phyloP scores from a whole-genome alignment of 164 flowering plant genomes.

The Brasenia schreberi region DNA sequence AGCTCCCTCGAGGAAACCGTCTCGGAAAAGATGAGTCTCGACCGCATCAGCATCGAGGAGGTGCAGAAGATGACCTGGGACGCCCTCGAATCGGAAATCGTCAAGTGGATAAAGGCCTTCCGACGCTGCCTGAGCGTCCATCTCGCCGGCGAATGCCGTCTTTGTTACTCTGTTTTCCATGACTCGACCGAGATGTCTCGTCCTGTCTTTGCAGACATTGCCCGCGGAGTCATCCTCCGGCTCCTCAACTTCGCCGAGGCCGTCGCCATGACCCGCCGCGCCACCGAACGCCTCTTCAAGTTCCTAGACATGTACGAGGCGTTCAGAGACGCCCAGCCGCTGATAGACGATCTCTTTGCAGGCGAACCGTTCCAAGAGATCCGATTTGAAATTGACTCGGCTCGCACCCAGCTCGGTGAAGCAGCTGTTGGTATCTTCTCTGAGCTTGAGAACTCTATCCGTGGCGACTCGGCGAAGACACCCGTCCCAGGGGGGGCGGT shows the following conservation, averaged over 20 bases:
- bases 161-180: constrained; percentile 35
- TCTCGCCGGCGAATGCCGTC: constrained; percentile 38
- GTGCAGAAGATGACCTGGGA: constrained; percentile 72
- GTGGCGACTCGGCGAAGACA: constrained; percentile 34
- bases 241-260: constrained; percentile 68
- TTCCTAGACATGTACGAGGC: constrained; percentile 70
- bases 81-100: constrained; percentile 42
- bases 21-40: constrained; percentile 20
- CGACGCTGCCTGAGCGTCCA: constrained; percentile 23
- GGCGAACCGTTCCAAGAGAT: constrained; percentile 25
- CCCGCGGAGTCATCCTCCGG: constrained; percentile 20
- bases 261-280: constrained; percentile 44
- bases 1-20: constrained; percentile 17
- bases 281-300: constrained; percentile 68
- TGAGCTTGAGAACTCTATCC: constrained; percentile 69
- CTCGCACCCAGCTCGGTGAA: constrained; percentile 37
- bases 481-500: constrained; percentile 86
- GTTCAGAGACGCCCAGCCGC: constrained; percentile 23
- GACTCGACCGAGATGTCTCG: constrained; percentile 12
- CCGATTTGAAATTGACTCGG: constrained; percentile 23
- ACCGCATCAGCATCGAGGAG: constrained; percentile 50
- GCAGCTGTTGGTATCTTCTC: constrained; percentile 42
- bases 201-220: constrained; percentile 24
- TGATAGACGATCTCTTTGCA: constrained; percentile 12
- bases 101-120: constrained; percentile 45